Evolutionary conservation across 2,329 filamentous ascomycete genomes (phyloP).

Genomic region (Neofusicoccum ribis): DNA sequence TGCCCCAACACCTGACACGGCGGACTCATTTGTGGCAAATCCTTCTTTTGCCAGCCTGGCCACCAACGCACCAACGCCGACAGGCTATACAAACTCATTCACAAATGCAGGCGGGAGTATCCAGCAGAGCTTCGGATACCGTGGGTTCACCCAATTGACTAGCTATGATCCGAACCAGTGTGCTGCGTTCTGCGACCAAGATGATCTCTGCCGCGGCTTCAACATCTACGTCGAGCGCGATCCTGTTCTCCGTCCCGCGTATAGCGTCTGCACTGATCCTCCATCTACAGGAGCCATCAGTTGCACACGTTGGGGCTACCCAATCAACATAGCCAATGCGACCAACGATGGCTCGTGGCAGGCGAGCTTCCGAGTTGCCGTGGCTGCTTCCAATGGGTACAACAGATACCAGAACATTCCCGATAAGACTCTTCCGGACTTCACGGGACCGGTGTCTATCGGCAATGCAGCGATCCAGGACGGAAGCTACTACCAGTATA

Average conservation of each 20-base stretch:
- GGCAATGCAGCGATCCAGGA: conserved; percentile 32
- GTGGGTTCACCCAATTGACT: conserved; percentile 18
- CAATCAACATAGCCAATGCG: neutral
- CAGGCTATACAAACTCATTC: conserved; percentile 21
- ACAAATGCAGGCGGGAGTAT: conserved; percentile 19
- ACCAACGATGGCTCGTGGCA: conserved; percentile 4
- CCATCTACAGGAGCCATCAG: conserved; percentile 4
- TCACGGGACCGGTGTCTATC: conserved; percentile 24
- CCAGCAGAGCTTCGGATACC: conserved; percentile 16
- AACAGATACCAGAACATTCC: conserved; percentile 23
- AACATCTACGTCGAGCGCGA: conserved; percentile 27
- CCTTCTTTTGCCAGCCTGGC: neutral
- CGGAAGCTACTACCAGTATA: conserved; percentile 27
- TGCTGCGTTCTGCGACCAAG: conserved; percentile 20
- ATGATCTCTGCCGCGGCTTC: conserved; percentile 24
- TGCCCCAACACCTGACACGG: neutral
- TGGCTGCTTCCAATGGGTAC: conserved; percentile 24
- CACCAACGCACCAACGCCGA: neutral
- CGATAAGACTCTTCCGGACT: conserved; percentile 21
- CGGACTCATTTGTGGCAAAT: neutral
- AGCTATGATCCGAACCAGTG: conserved; percentile 22
- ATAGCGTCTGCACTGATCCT: conserved; percentile 35
- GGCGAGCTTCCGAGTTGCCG: neutral
- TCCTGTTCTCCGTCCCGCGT: conserved; percentile 29
- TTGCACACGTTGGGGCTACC: conserved; percentile 18